Percentiles rank a stretch among this genome's conserved stretches.
phyloP scores from a whole-genome alignment of 2,329 filamentous ascomycete genomes.

The Penicillium paneum region DNA sequence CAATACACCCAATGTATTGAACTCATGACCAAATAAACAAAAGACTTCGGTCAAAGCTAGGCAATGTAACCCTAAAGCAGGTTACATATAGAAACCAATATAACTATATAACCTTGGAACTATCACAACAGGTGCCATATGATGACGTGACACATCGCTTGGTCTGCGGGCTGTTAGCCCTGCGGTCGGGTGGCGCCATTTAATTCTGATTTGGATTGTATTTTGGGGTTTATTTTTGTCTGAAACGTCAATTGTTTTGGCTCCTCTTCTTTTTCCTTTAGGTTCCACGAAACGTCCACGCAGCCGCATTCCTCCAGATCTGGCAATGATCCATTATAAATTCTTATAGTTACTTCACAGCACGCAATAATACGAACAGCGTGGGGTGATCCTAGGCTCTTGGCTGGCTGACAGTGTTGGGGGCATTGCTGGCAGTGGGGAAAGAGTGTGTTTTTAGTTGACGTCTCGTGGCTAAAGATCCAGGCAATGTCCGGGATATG shows the following conservation, averaged over 20 bases:
- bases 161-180: neutral
- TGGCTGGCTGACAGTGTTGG: conserved; percentile 1
- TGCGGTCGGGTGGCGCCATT: neutral
- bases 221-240: neutral
- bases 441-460: neutral
- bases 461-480: neutral
- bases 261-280: neutral
- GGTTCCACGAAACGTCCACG: conserved; percentile 1
- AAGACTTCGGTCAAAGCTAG: neutral
- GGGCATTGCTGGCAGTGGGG: neutral
- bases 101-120: no score
- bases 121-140: neutral
- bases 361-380: neutral
- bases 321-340: neutral
- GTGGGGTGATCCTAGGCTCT: neutral
- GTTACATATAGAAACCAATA: no score
- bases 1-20: neutral
- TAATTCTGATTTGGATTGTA: neutral
- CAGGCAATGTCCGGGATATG: conserved; percentile 1
- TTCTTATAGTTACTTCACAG: neutral
- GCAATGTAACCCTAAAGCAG: neutral
- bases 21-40: neutral
- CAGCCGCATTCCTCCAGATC: neutral
- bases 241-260: neutral
- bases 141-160: neutral